These are phyloP conservation scores for Cryptococcus maquisensis DNA, from an alignment of 1,284 basidiomycete genomes.

Conservation along the genomic window DNA sequence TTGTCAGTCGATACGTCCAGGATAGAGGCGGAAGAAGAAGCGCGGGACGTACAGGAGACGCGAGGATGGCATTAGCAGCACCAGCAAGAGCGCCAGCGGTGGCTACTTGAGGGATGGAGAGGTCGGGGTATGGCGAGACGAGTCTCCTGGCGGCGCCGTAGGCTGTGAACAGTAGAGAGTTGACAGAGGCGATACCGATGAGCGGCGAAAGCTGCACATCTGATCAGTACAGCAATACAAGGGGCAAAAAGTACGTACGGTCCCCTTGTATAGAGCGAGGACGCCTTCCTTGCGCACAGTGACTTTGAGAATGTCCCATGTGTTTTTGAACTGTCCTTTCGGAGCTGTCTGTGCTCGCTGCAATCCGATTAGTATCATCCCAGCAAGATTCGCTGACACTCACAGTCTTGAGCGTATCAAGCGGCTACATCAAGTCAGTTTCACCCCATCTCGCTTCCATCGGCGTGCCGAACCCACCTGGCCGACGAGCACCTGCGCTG, in stretches of 20 bases:
- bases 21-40: background rate
- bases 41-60: conserved; percentile 64
- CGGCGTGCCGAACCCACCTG: conserved; percentile 51
- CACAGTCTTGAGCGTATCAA: conserved; percentile 75
- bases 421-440: conserved; percentile 27
- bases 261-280: conserved; percentile 87
- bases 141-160: conserved; percentile 76
- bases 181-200: conserved; percentile 91
- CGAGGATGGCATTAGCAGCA: conserved; percentile 78
- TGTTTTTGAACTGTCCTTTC: conserved; percentile 67
- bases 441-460: background rate
- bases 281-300: conserved; percentile 83
- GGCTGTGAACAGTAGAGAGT: conserved; percentile 88
- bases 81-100: conserved; percentile 87
- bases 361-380: background rate
- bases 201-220: conserved; percentile 66
- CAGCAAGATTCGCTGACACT: background rate
- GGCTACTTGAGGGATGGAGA: conserved; percentile 74
- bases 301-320: conserved; percentile 77
- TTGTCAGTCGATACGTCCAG: background rate
- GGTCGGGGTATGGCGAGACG: conserved; percentile 79
- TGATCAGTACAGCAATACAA: background rate
- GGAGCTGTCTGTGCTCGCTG: conserved; percentile 52
- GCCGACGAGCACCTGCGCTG: conserved; percentile 66
- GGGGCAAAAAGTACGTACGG: conserved; percentile 3